Evolutionary conservation across 129 eudicot genomes (phyloP).

Genomic region (Cynara cardunculus): DNA sequence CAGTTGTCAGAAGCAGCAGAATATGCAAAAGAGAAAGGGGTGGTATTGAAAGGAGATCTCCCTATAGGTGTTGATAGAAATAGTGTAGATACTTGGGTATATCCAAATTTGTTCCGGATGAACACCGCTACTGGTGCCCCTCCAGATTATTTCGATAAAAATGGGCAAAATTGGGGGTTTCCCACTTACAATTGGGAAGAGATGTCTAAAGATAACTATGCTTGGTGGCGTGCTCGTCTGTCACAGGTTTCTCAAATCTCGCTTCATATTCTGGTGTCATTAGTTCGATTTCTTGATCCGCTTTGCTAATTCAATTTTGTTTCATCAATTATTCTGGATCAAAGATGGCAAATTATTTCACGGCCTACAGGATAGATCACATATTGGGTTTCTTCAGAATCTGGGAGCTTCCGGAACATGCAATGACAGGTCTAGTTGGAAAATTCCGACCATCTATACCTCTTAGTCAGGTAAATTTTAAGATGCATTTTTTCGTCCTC

Average conservation of each 20-base stretch:
- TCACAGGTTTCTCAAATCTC: slow-evolving; percentile 60
- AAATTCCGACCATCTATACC: slow-evolving; percentile 98
- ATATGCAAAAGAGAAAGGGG: slow-evolving; percentile 92
- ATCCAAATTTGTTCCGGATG: slow-evolving; percentile 92
- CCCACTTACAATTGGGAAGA: slow-evolving; percentile 99
- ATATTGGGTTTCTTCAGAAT: slow-evolving; percentile 96
- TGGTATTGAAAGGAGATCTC: slow-evolving; percentile 94
- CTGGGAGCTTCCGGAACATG: slow-evolving; percentile 99
- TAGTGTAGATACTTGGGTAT: slow-evolving; percentile 98
- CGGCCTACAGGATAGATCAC: slow-evolving; percentile 97
- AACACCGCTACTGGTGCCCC: slow-evolving; percentile 99
- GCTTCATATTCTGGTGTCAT: neutral
- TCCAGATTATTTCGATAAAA: slow-evolving; percentile 98
- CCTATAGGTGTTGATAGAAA: slow-evolving; percentile 97
- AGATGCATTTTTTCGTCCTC: neutral
- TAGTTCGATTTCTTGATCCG: neutral
- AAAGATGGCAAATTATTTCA: slow-evolving; percentile 95
- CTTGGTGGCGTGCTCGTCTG: slow-evolving; percentile 99
- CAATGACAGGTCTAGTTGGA: slow-evolving; percentile 92
- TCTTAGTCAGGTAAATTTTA: slow-evolving; percentile 70
- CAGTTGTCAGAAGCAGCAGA: slow-evolving; percentile 90
- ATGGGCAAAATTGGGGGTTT: slow-evolving; percentile 99
- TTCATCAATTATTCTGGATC: slow-evolving; percentile 14
- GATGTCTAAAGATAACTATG: slow-evolving; percentile 99
- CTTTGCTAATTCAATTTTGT: slow-evolving; percentile 5